phyloP scores from a whole-genome alignment of 73 alveolate species.

The Stentor coeruleus region DNA sequence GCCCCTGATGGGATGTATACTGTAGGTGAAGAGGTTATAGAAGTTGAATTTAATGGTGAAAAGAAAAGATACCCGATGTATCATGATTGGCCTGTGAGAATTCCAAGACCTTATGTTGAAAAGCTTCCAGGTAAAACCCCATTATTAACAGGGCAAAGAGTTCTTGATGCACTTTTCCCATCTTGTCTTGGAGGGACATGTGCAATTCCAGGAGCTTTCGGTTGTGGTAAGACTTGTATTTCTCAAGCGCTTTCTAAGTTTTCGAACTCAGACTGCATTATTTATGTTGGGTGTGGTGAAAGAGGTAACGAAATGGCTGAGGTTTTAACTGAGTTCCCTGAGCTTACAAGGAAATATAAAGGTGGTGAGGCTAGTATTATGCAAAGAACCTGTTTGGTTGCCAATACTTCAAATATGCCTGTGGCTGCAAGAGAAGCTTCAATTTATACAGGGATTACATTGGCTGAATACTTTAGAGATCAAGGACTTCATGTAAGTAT shows the following conservation, averaged over 20 bases:
- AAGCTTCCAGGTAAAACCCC: conserved; percentile 83
- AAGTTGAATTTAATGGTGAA: conserved; percentile 85
- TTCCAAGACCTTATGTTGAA: conserved; percentile 83
- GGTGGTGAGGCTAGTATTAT: conserved; percentile 86
- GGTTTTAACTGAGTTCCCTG: conserved; percentile 97
- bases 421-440: conserved; percentile 99
- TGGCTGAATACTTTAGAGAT: conserved; percentile 99
- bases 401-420: conserved; percentile 99
- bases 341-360: conserved; percentile 45
- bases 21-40: conserved; percentile 81
- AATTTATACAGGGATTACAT: conserved; percentile 95
- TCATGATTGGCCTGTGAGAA: conserved; percentile 93
- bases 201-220: conserved; percentile 99
- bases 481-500: conserved; percentile 97
- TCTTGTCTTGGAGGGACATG: conserved; percentile 97
- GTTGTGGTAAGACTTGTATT: conserved; percentile 98
- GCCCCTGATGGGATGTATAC: conserved; percentile 86
- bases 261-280: conserved; percentile 91
- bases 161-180: conserved; percentile 96
- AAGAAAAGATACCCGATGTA: conserved; percentile 71
- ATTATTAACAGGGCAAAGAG: conserved; percentile 90
- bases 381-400: conserved; percentile 97
- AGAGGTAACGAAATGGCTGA: conserved; percentile 99
- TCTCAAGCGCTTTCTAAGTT: conserved; percentile 96
- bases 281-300: conserved; percentile 98